phyloP scores from a whole-genome alignment of 176 grass and related monocot genomes.

The Olyra latifolia region DNA sequence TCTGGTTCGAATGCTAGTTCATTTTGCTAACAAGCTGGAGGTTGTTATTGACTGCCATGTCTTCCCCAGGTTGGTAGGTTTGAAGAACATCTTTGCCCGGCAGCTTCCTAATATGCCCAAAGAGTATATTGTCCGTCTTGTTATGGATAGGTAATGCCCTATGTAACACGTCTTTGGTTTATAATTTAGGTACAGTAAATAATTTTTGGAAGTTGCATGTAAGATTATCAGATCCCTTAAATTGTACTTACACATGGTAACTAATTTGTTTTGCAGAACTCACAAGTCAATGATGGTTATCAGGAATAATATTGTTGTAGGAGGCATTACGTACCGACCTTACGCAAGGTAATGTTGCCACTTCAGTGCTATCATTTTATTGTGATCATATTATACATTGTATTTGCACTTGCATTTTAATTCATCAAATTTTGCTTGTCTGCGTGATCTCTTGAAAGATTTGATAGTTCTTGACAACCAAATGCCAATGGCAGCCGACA shows the following conservation, averaged over 20 bases:
- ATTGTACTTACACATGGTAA: conserved; percentile 1
- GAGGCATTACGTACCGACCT: conserved; percentile 97
- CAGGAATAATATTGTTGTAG: conserved; percentile 92
- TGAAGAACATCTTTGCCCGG: conserved; percentile 98
- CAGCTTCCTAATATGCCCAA: conserved; percentile 99
- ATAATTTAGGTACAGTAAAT: background rate
- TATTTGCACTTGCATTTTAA: background rate
- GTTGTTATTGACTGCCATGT: conserved; percentile 18
- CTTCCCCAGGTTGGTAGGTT: conserved; percentile 81
- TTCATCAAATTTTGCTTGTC: background rate
- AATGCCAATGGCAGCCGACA: background rate
- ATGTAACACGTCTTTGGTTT: background rate
- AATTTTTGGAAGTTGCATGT: background rate
- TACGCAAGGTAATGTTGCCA: conserved; percentile 68
- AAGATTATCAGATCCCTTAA: background rate
- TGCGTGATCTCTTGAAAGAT: background rate
- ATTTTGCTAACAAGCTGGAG: background rate
- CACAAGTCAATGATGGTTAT: conserved; percentile 99
- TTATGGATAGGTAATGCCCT: conserved; percentile 86
- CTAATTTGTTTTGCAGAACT: conserved; percentile 56
- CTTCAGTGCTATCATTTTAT: conserved; percentile 14
- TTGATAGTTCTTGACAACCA: background rate
- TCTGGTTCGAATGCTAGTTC: conserved; percentile 61
- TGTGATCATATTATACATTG: conserved; percentile 10
- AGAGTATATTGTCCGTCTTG: conserved; percentile 96